Evolutionary conservation across 2,329 filamentous ascomycete species (phyloP), one percentile per base, ranked within the genome.

Genomic region (Cordyceps farinosa): DNA sequence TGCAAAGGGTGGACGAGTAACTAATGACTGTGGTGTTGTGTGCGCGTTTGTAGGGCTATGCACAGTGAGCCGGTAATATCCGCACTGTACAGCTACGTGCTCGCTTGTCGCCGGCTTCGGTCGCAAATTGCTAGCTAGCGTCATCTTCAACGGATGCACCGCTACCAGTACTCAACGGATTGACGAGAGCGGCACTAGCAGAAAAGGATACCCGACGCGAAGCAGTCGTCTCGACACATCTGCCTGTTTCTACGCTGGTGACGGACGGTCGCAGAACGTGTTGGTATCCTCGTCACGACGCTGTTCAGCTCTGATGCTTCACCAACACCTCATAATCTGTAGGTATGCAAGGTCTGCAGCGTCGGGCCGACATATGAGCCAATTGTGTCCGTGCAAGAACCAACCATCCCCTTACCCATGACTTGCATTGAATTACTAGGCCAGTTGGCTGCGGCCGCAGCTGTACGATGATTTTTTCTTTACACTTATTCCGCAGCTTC

Each of bases 61-160:
- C 9, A 59, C 56, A 48, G 56, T 50, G 17, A 11, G 13, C 10
- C 2, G 1, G 1, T 6, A 13, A 6, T 22, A 45, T 7, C 9
- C 13, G 38, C 45, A 59, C 56, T 38, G 56, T 59, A 13, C 4
- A 27, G 45, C 5, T 59, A 59, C 56, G 8, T 47, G 17, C 2
- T 8, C 9, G 15, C 44, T 22, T 1, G 34, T 50, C 56, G 56
- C 57, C 57, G 47, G 57, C 57, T 52, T 60, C 57, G 57, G 57
- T 60, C 57, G n/a, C 29, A 40, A 60, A 45, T 50, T 58, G 44
- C 27, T 22, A 7, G 1, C 15, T 58, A 58, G 55, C 44, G 55
- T 22, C 44, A 50, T 58, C 55, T 50, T 58, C 32, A 58, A n/a
- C 44, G 50, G 30, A 29, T 30, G 34, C 34, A 36, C 22, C 17